phyloP scores from a whole-genome alignment of 352 stramenopile genomes.

The Peronospora belbahrii region DNA sequence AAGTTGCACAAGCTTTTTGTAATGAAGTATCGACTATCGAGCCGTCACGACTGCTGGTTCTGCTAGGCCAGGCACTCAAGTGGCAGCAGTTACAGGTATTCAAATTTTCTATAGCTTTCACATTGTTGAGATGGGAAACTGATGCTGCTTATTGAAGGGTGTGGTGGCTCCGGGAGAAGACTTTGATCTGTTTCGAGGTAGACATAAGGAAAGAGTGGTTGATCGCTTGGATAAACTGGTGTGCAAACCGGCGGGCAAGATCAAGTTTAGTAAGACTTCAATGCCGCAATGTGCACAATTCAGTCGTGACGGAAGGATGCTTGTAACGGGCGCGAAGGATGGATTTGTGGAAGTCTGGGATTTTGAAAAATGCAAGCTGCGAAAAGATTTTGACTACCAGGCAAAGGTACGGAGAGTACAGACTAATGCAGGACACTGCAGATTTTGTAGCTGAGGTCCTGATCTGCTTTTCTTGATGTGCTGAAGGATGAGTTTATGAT shows the following conservation, averaged over 20 bases:
- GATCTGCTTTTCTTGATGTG: not conserved
- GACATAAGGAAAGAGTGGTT: slow-evolving; percentile 38
- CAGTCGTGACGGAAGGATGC: slow-evolving; percentile 76
- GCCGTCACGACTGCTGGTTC: slow-evolving; percentile 83
- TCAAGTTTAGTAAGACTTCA: slow-evolving; percentile 87
- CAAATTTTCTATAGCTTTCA: not conserved
- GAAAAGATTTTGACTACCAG: slow-evolving; percentile 92
- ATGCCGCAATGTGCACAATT: slow-evolving; percentile 83
- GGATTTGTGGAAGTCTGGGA: slow-evolving; percentile 94
- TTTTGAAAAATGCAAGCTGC: slow-evolving; percentile 82
- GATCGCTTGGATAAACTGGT: slow-evolving; percentile 60
- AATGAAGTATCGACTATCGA: slow-evolving; percentile 68
- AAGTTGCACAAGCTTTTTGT: slow-evolving; percentile 68
- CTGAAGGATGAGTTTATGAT: slow-evolving; percentile 88
- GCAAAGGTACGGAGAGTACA: slow-evolving; percentile 34
- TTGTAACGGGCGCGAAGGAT: slow-evolving; percentile 91
- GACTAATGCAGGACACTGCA: not conserved
- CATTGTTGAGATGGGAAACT: not conserved
- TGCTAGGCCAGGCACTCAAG: slow-evolving; percentile 87
- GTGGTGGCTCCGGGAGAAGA: slow-evolving; percentile 47
- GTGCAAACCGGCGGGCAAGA: slow-evolving; percentile 61
- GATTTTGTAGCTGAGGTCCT: not conserved
- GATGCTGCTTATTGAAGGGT: slow-evolving; percentile 29
- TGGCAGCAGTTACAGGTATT: slow-evolving; percentile 78
- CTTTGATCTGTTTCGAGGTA: slow-evolving; percentile 80